Percentiles rank a stretch among this genome's conserved stretches.
Evolutionary conservation across 805 yeast species (phyloP).

Genomic region (Wickerhamomyces canadensis): DNA sequence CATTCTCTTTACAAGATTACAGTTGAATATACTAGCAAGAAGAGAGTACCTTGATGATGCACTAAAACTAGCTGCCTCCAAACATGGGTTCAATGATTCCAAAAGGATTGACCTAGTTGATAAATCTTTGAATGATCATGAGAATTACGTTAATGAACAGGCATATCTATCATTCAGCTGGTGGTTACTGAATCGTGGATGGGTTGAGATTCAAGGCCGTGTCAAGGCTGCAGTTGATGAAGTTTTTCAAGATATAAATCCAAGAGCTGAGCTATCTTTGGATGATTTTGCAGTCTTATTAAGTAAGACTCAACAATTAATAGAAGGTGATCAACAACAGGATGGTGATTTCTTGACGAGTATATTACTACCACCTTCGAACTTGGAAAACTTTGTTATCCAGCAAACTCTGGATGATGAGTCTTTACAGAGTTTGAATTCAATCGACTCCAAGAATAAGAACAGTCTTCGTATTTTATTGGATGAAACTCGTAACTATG

Average conservation of each 20-base stretch:
- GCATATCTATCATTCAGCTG: constrained; percentile 82
- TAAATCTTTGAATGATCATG: constrained; percentile 17
- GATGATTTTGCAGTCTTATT: constrained; percentile 50
- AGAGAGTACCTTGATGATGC: constrained; percentile 80
- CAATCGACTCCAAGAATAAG: constrained; percentile 14
- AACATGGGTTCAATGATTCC: constrained; percentile 24
- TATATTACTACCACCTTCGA: constrained; percentile 44
- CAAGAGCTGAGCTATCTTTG: constrained; percentile 63
- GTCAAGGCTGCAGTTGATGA: constrained; percentile 53
- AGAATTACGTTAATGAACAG: constrained; percentile 61
- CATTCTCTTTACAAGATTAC: constrained; percentile 76
- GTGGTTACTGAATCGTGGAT: constrained; percentile 91
- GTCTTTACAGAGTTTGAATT: constrained; percentile 26
- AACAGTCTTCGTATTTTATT: constrained; percentile 29
- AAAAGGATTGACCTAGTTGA: constrained; percentile 15
- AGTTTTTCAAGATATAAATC: constrained; percentile 59
- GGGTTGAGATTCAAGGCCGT: constrained; percentile 49
- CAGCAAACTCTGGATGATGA: constrained; percentile 45
- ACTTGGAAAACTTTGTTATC: constrained; percentile 47
- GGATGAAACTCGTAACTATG: constrained; percentile 38
- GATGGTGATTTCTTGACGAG: constrained; percentile 22
- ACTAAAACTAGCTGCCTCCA: constrained; percentile 54
- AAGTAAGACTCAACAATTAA: constrained; percentile 31
- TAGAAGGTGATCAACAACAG: constrained; percentile 29
- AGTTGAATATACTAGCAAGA: constrained; percentile 83